phyloP scores from a whole-genome alignment of 495 filamentous ascomycete genomes.

The Aspergillus coremiiformis region DNA sequence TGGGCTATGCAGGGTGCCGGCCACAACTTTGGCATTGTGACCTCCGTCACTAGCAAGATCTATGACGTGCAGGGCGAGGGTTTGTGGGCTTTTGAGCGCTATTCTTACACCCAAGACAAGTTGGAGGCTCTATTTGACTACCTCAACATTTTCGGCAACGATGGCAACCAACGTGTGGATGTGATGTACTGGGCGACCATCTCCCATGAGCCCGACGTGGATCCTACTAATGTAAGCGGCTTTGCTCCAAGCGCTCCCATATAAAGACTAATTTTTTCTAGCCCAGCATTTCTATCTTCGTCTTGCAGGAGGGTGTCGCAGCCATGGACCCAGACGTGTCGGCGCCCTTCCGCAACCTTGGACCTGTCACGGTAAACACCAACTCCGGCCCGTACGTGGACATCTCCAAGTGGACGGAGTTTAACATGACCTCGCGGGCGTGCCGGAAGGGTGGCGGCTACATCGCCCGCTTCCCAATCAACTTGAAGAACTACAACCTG shows the following conservation, averaged over 20 bases:
- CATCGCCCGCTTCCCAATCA: constrained; percentile 16
- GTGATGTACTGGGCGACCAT: constrained; percentile 6
- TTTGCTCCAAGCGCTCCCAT: background rate
- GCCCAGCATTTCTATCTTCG: constrained; percentile 5
- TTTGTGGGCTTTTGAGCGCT: constrained; percentile 7
- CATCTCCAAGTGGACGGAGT: constrained; percentile 7
- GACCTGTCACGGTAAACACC: constrained; percentile 5
- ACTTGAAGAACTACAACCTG: constrained; percentile 13
- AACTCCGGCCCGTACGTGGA: constrained; percentile 13
- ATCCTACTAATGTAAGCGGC: constrained; percentile 6
- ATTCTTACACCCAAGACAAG: constrained; percentile 4
- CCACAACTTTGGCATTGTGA: constrained; percentile 18
- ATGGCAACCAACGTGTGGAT: constrained; percentile 5
- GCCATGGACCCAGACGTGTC: constrained; percentile 1
- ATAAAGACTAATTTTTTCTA: background rate
- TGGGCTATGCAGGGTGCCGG: constrained; percentile 17
- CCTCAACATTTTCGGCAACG: constrained; percentile 3
- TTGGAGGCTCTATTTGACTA: constrained; percentile 2
- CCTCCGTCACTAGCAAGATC: constrained; percentile 14
- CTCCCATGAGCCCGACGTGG: background rate
- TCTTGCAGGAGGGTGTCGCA: constrained; percentile 1
- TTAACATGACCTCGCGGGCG: constrained; percentile 1
- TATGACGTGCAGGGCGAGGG: constrained; percentile 9
- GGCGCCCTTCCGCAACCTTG: constrained; percentile 12
- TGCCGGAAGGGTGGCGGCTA: constrained; percentile 8